phyloP scores from a whole-genome alignment of 1,284 basidiomycete genomes.

The Apiotrichum porosum region DNA sequence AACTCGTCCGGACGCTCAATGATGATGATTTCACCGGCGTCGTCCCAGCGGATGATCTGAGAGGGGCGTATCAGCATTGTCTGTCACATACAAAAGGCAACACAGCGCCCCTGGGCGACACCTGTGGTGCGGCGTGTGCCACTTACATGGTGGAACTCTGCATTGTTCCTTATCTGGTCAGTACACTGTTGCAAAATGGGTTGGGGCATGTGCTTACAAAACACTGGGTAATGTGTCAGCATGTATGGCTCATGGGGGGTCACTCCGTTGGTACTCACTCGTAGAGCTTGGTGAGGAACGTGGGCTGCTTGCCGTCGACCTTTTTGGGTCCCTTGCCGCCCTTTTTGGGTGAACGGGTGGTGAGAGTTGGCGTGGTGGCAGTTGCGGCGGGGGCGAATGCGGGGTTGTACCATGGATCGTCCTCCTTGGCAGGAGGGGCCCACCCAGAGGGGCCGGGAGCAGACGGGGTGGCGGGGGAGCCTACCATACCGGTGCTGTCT shows the following conservation, averaged over 20 bases:
- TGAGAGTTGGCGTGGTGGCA: not conserved
- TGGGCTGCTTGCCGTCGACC: constrained; percentile 61
- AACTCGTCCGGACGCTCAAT: constrained; percentile 84
- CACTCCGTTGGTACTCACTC: constrained; percentile 56
- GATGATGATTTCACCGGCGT: constrained; percentile 81
- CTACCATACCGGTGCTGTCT: too few species aligned
- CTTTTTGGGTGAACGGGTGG: constrained; percentile 2
- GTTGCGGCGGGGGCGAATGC: not conserved
- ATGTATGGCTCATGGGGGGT: not conserved
- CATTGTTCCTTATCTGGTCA: constrained; percentile 20
- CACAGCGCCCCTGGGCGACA: too few species aligned
- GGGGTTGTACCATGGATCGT: constrained; percentile 21
- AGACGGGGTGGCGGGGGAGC: too few species aligned
- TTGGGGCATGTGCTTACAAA: constrained; percentile 18
- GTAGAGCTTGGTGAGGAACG: constrained; percentile 87
- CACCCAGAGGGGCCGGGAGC: too few species aligned
- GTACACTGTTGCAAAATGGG: constrained; percentile 18
- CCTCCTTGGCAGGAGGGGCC: not conserved
- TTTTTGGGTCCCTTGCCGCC: constrained; percentile 26
- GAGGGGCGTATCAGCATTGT: not conserved
- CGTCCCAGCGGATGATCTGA: constrained; percentile 83
- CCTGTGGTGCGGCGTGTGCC: too few species aligned
- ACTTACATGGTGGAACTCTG: constrained; percentile 34
- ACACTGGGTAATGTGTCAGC: constrained; percentile 16
- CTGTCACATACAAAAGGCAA: not conserved